A percentile compares a stretch with the other conserved stretches of the same genome.
phyloP scores from a whole-genome alignment of 257 asterid species.

The Solanum lycopersicoides region DNA sequence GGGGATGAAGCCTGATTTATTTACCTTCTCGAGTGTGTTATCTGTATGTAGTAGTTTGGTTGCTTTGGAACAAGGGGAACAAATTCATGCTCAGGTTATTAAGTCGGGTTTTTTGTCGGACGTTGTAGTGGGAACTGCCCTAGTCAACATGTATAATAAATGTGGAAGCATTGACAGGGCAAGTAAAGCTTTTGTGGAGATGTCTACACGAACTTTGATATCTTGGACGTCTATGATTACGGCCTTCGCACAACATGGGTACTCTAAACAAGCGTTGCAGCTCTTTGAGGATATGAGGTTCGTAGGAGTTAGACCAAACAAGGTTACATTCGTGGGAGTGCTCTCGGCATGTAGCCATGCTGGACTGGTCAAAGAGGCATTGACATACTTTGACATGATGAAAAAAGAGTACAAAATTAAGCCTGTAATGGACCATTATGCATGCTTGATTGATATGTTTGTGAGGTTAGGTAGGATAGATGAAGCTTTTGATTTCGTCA shows the following conservation, averaged over 20 bases:
- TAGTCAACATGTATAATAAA: slow-evolving; percentile 82
- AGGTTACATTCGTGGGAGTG: slow-evolving; percentile 70
- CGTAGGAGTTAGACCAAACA: slow-evolving; percentile 74
- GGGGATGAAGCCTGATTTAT: slow-evolving; percentile 73
- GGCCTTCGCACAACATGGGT: slow-evolving; percentile 68
- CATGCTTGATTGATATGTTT: slow-evolving; percentile 70
- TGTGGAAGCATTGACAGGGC: slow-evolving; percentile 81
- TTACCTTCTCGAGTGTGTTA: slow-evolving; percentile 63
- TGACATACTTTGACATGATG: slow-evolving; percentile 68
- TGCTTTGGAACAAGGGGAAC: slow-evolving; percentile 87
- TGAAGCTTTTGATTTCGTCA: slow-evolving; percentile 65
- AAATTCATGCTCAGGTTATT: slow-evolving; percentile 73
- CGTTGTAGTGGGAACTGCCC: slow-evolving; percentile 75
- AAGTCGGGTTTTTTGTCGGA: slow-evolving; percentile 68
- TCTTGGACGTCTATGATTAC: slow-evolving; percentile 91
- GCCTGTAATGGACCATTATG: slow-evolving; percentile 77
- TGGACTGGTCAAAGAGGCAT: slow-evolving; percentile 66
- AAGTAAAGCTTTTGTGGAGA: slow-evolving; percentile 70
- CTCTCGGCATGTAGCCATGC: slow-evolving; percentile 92
- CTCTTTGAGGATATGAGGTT: slow-evolving; percentile 84
- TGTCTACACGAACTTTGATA: slow-evolving; percentile 64
- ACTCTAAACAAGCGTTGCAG: slow-evolving; percentile 48
- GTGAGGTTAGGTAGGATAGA: slow-evolving; percentile 67
- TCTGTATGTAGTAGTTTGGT: slow-evolving; percentile 60
- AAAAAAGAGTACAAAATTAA: slow-evolving; percentile 44